Base-by-base conservation (phyloP, 352 stramenopile genomes). In the Globisporangium takayamanum region DNA sequence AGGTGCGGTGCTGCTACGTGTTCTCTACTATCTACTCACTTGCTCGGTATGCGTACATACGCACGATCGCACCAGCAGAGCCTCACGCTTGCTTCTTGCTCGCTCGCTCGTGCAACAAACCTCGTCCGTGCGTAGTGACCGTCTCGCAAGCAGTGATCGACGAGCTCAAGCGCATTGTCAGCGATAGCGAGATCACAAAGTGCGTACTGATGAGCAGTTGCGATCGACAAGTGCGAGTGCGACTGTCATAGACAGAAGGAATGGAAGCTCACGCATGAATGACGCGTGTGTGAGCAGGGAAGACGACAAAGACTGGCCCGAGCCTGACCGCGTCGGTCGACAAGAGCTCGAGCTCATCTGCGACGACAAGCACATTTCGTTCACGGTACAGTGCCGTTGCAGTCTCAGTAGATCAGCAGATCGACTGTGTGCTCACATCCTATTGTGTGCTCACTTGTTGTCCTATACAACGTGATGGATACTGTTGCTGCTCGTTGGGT, bases 311-410 rank as follows among this genome's bases (percentile, higher is more conserved):
- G 81, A 97, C n/a, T 99, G 97, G 97, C 89, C 91, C 26, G 89
- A 98, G 62, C 92, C 94, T 20, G 92, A 97, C 62, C 80, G 83
- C 36, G 87, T 97, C 15, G 95, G 94, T 20, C 75, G 88, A 53
- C 94, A 98, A 79, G 96, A 99, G 68, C 78, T 99, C 22, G 97
- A 99, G 70, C 85, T 99, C 54, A 95, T 98, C 50, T 77, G 98
- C 30, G 91, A 91, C 36, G 83, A 97, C 64, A 81, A 98, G 52
- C 97, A 99, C 70, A 98, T 99, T 62, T 97, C 89, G 30, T 99
- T 99, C 75, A 98, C 89, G 42, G 87, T 95, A 59, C 22, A 14
- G 16, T 44, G 28, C 5, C 0, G 20, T 10, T 15, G 39, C 39
- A 10, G 44, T 14, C 7, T 7, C 10, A 4, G 5, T 0, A 36